Conservation (phyloP, 768 basidiomycete genomes). For the Mycena alexandri region DNA sequence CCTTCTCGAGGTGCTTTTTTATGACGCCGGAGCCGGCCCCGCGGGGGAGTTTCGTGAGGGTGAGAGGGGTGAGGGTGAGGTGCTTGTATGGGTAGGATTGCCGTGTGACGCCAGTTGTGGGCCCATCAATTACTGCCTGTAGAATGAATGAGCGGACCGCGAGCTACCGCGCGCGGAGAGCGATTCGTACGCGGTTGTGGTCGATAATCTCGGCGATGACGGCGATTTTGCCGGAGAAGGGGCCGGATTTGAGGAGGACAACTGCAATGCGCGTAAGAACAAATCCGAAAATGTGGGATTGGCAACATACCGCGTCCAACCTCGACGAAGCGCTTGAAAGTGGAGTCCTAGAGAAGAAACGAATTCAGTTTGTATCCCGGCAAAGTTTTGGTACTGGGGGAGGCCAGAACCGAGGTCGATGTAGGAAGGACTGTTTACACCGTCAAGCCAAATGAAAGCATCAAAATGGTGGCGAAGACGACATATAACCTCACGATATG, state of each 20-base stretch:
- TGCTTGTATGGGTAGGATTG: conserved; percentile 94
- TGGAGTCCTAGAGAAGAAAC: conserved; percentile 69
- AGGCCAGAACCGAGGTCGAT: background rate
- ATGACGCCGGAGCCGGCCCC: conserved; percentile 85
- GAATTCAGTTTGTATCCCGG: background rate
- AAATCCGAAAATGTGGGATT: conserved; percentile 9
- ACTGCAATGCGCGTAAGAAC: conserved; percentile 58
- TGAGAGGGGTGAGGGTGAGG: conserved; percentile 89
- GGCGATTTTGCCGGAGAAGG: conserved; percentile 89
- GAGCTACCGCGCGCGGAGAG: background rate
- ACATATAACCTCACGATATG: background rate
- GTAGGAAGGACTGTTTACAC: background rate
- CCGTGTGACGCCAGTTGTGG: conserved; percentile 90
- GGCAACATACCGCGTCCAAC: conserved; percentile 86
- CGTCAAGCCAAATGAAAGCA: background rate
- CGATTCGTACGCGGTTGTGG: conserved; percentile 89
- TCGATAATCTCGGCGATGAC: conserved; percentile 98
- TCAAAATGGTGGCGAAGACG: background rate
- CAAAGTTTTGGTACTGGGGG: background rate
- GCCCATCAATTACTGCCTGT: conserved; percentile 96
- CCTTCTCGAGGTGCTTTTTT: conserved; percentile 90
- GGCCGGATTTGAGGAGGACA: conserved; percentile 93
- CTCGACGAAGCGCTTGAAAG: conserved; percentile 98
- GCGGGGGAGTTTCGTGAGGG: conserved; percentile 87
- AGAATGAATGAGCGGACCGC: conserved; percentile 6